phyloP scores from a whole-genome alignment of 2,329 filamentous ascomycete species.

The Fusarium continuum region DNA sequence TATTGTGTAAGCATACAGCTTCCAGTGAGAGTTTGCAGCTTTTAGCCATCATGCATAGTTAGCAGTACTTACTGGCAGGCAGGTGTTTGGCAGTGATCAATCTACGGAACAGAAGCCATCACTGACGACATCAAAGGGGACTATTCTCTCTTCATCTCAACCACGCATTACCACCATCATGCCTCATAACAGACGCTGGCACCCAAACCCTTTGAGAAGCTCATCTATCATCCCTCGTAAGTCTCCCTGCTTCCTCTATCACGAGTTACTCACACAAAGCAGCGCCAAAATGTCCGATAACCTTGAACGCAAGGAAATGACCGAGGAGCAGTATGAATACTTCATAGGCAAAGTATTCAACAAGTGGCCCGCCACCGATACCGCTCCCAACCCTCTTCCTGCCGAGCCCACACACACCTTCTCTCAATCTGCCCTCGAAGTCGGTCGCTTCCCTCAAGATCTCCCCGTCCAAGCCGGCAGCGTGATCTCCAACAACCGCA shows the following conservation, averaged over 20 bases:
- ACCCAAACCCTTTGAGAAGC: not conserved
- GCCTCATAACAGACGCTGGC: not conserved
- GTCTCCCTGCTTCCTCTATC: not conserved
- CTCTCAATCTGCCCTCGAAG: not conserved
- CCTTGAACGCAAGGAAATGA: too few relatives aligned
- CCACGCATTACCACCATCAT: not conserved
- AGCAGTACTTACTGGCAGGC: not conserved
- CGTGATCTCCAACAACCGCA: not conserved
- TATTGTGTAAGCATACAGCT: accelerated
- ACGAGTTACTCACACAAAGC: not conserved
- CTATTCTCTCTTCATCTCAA: not conserved
- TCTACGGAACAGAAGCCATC: not conserved
- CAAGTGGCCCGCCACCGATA: not conserved
- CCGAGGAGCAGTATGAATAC: not conserved
- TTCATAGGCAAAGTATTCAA: not conserved
- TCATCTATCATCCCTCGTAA: not conserved
- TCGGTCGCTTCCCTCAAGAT: not conserved
- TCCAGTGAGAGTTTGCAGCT: not conserved
- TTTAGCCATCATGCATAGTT: not conserved
- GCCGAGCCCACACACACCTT: not conserved
- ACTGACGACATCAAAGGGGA: not conserved
- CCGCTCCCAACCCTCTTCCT: not conserved
- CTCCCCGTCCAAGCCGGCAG: not conserved
- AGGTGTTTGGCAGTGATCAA: not conserved
- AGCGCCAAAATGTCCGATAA: not conserved